Conservation (phyloP, 2,329 filamentous ascomycete species). For the Fusarium anthophilum region DNA sequence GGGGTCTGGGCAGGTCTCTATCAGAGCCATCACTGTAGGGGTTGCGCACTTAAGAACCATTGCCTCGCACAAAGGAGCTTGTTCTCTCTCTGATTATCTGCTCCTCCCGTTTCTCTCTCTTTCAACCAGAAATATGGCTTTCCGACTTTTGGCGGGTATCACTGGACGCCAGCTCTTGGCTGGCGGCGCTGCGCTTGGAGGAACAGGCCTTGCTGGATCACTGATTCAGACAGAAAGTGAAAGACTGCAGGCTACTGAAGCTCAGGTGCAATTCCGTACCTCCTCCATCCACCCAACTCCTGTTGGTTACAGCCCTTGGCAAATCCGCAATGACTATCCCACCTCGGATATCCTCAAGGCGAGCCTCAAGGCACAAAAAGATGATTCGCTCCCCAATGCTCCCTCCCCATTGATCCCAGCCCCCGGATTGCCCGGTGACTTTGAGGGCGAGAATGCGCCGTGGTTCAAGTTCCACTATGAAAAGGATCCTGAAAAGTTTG, state of each 20-base stretch:
- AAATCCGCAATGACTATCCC: background rate
- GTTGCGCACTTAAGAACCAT: background rate
- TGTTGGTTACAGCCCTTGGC: background rate
- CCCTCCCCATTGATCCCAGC: background rate
- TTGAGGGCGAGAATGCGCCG: background rate
- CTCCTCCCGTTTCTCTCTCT: accelerated
- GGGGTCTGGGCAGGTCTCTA: background rate
- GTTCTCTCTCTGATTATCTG: background rate
- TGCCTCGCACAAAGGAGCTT: background rate
- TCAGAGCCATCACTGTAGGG: background rate
- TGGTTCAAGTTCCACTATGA: background rate
- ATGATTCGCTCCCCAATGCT: background rate
- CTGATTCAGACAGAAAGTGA: background rate
- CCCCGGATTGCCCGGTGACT: background rate
- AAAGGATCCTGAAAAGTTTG: background rate
- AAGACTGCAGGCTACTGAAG: background rate
- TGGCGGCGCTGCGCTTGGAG: background rate
- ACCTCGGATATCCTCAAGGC: background rate
- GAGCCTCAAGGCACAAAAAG: background rate
- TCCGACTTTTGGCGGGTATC: background rate
- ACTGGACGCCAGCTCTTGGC: background rate
- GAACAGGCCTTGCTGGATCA: background rate
- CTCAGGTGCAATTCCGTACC: background rate
- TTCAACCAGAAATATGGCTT: background rate
- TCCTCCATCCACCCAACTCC: background rate